Conservation (phyloP, 129 eudicot species). For the carrot (Daucus carota) region DNA sequence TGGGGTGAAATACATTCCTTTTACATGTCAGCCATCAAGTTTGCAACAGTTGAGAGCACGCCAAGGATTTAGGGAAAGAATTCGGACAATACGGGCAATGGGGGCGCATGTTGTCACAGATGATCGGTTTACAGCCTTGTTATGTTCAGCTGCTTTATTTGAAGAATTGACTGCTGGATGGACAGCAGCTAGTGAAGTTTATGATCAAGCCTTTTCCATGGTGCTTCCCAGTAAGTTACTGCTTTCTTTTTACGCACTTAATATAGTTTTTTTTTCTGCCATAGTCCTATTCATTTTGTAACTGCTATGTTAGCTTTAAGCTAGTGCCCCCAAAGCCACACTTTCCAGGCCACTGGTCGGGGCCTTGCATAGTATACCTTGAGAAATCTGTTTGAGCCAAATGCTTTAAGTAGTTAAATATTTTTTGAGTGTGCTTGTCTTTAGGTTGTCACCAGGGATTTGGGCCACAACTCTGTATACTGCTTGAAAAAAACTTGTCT, state of each 20-base stretch:
- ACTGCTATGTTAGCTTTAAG: background rate
- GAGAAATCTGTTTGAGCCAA: no score
- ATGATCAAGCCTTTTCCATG: conserved; percentile 62
- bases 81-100: conserved; percentile 38
- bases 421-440: no score
- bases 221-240: conserved; percentile 75
- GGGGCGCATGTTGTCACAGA: conserved; percentile 60
- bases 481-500: no score
- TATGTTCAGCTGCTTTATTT: conserved; percentile 90
- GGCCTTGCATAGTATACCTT: no score
- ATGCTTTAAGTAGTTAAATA: no score
- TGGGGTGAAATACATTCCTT: conserved; percentile 70
- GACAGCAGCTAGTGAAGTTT: conserved; percentile 54
- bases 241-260: background rate
- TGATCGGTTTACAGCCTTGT: conserved; percentile 60
- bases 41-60: conserved; percentile 78
- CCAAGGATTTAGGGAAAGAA: conserved; percentile 81
- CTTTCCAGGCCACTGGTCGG: no score
- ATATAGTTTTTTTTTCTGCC: background rate
- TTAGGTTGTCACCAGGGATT: no score
- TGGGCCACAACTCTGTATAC: no score
- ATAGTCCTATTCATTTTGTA: background rate
- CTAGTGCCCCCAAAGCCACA: background rate
- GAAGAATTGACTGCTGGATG: conserved; percentile 82
- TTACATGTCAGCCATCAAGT: conserved; percentile 65